A percentile compares a stretch with the other conserved stretches of the same genome.
phyloP scores from a whole-genome alignment of 2,329 filamentous ascomycete species.

The Talaromyces sp. region DNA sequence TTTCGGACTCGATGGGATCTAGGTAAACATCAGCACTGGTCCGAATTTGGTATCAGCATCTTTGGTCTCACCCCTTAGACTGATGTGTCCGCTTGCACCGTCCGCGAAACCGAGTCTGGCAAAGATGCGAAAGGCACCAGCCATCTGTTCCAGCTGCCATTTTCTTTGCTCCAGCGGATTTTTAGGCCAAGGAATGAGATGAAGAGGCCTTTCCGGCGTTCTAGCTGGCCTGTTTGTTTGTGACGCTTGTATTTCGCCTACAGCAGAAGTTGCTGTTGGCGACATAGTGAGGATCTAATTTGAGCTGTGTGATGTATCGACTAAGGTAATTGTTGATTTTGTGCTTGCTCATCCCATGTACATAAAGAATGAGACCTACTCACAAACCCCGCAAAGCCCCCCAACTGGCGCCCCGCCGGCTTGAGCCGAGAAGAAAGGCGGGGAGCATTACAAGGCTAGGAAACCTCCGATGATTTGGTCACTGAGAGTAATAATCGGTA shows the following conservation, averaged over 20 bases:
- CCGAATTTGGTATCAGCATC: neutral
- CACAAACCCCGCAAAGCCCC: neutral
- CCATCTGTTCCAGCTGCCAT: slow-evolving; percentile 22
- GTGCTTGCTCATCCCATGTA: neutral
- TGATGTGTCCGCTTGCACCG: slow-evolving; percentile 22
- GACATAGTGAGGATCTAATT: neutral
- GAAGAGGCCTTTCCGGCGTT: slow-evolving; percentile 11
- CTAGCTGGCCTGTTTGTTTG: neutral
- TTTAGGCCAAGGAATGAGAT: slow-evolving; percentile 14
- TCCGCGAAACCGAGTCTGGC: slow-evolving; percentile 24
- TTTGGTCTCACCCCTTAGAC: slow-evolving; percentile 18
- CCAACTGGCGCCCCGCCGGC: neutral
- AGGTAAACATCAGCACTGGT: neutral
- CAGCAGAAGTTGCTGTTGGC: slow-evolving; percentile 4
- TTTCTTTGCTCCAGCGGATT: slow-evolving; percentile 9
- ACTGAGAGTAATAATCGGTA: neutral
- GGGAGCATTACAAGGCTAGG: neutral
- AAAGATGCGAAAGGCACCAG: slow-evolving; percentile 24
- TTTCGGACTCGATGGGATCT: slow-evolving; percentile 24
- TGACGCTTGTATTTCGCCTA: neutral
- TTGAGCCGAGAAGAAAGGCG: neutral
- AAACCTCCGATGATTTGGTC: neutral
- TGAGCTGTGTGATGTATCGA: neutral
- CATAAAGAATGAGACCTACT: slow-evolving; percentile 7
- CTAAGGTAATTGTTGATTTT: neutral